A percentile compares a stretch with the other conserved stretches of the same genome.
Evolutionary conservation across 202 grass and related monocot genomes (phyloP).

Genomic region (Zizania palustris): DNA sequence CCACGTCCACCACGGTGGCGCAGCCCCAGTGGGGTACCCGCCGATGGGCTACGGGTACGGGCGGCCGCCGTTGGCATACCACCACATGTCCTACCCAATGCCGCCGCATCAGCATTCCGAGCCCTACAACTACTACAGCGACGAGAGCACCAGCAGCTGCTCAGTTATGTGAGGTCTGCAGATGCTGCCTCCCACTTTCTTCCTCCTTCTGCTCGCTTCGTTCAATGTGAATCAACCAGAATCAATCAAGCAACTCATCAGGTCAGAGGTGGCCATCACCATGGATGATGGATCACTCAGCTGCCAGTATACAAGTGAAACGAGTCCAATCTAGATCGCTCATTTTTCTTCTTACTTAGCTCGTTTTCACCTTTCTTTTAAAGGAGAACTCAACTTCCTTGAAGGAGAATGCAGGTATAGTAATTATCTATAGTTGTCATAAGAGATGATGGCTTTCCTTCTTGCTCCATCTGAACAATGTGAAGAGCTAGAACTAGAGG

Average conservation of each 20-base stretch:
- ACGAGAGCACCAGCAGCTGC: constrained; percentile 77
- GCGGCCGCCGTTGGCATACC: constrained; percentile 50
- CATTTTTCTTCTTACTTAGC: constrained; percentile 37
- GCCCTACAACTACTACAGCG: constrained; percentile 75
- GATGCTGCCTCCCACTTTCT: neutral
- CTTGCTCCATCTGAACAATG: constrained; percentile 14
- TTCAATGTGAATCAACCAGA: neutral
- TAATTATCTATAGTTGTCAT: constrained; percentile 62
- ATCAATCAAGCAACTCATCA: neutral
- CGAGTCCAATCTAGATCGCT: constrained; percentile 45
- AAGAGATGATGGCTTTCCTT: constrained; percentile 35
- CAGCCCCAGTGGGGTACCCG: constrained; percentile 44
- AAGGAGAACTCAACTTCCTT: constrained; percentile 51
- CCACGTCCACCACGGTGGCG: constrained; percentile 31
- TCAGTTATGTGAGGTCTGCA: constrained; percentile 70
- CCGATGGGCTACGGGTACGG: constrained; percentile 68
- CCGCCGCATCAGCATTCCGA: constrained; percentile 52
- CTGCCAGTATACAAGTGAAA: constrained; percentile 51
- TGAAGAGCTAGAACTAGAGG: neutral
- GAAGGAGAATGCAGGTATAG: constrained; percentile 75
- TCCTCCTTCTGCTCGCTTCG: neutral
- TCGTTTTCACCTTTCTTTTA: constrained; percentile 50
- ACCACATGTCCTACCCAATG: constrained; percentile 26
- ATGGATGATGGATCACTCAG: constrained; percentile 10
- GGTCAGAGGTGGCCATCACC: constrained; percentile 7